Conservation (phyloP, 345 rosid genomes). For the Boechera divaricarpa region DNA sequence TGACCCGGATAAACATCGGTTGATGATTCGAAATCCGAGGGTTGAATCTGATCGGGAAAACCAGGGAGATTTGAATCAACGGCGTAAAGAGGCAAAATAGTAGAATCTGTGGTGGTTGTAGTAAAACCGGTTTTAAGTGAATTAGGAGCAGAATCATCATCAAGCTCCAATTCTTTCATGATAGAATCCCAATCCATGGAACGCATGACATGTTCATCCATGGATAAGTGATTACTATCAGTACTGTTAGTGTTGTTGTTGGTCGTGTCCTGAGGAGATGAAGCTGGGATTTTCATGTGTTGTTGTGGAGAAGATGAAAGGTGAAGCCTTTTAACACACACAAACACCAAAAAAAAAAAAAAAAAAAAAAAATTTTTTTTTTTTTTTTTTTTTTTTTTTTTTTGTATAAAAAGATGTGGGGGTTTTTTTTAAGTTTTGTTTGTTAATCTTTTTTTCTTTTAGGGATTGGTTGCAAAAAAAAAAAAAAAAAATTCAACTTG, state of each 20-base stretch:
- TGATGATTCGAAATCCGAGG: conserved; percentile 55
- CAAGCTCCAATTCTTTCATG: conserved; percentile 78
- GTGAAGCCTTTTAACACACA: not conserved
- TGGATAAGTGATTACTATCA: conserved; percentile 38
- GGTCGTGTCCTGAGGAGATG: conserved; percentile 51
- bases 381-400: no score
- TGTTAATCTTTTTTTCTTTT: no score
- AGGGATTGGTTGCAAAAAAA: no score
- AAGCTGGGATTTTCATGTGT: conserved; percentile 71
- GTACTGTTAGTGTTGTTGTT: conserved; percentile 37
- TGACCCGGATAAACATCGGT: conserved; percentile 53
- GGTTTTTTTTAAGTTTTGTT: no score
- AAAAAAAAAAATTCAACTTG: conserved; percentile 9
- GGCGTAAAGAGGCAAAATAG: conserved; percentile 33
- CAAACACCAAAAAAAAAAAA: no score
- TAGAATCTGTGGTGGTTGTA: conserved; percentile 1
- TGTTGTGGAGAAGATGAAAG: not conserved
- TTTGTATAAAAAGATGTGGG: no score
- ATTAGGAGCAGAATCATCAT: conserved; percentile 56
- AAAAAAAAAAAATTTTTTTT: not conserved
- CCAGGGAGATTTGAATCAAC: conserved; percentile 46
- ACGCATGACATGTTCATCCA: conserved; percentile 66
- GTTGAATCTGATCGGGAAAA: conserved; percentile 46
- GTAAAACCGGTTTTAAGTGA: conserved; percentile 32
- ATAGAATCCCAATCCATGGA: conserved; percentile 89